Conservation (phyloP, 1,284 basidiomycete genomes). For the Sanghuangporus baumii region DNA sequence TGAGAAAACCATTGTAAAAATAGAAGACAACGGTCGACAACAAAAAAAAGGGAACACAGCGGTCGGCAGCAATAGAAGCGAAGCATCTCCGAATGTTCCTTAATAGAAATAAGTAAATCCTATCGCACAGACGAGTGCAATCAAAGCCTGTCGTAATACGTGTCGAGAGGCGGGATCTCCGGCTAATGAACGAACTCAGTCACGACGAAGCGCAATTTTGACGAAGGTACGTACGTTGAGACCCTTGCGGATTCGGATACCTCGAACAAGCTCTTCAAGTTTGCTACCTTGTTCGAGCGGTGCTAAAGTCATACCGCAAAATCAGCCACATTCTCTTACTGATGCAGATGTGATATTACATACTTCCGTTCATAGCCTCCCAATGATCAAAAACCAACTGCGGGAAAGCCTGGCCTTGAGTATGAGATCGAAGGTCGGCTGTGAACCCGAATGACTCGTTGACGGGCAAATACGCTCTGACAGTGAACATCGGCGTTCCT, state of each 20-base stretch:
- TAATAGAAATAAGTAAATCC: no score
- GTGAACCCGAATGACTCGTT: constrained; percentile 99
- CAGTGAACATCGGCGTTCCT: constrained; percentile 99
- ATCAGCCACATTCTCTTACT: constrained; percentile 10
- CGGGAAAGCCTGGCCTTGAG: constrained; percentile 97
- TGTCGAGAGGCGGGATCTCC: constrained; percentile 81
- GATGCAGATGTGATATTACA: constrained; percentile 27
- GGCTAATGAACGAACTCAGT: constrained; percentile 39
- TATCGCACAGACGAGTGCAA: background rate
- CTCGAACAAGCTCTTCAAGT: constrained; percentile 79
- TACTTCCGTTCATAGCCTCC: constrained; percentile 79
- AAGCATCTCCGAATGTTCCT: no score
- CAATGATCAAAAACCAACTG: constrained; percentile 94
- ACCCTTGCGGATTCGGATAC: constrained; percentile 89
- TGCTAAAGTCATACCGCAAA: constrained; percentile 33
- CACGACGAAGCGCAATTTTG: constrained; percentile 11
- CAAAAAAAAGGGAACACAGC: no score
- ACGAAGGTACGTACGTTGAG: constrained; percentile 58
- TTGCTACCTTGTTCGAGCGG: constrained; percentile 86
- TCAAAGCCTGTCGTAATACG: constrained; percentile 85
- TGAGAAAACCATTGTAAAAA: no score
- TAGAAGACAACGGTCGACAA: no score
- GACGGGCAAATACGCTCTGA: constrained; percentile 98
- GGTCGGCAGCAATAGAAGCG: no score
- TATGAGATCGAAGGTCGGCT: constrained; percentile 89